Evolutionary conservation across 257 asterid species (phyloP).

Genomic region (Datura wrightii): DNA sequence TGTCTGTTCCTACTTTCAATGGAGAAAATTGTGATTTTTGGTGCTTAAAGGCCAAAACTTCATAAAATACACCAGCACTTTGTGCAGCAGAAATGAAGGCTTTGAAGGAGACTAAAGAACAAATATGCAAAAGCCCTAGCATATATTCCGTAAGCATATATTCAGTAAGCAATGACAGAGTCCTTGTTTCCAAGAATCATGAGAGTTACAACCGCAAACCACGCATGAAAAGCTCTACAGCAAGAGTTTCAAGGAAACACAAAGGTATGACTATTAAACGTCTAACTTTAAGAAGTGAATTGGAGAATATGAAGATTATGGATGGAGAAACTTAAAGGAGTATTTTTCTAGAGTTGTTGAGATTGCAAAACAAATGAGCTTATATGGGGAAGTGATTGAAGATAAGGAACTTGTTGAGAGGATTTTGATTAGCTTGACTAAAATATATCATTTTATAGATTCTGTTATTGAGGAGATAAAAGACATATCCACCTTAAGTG

Average conservation of each 20-base stretch:
- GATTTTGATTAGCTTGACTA: not conserved
- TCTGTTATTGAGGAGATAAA: not conserved
- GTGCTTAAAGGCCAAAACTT: not conserved
- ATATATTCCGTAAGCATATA: not conserved
- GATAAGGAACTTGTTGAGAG: not conserved
- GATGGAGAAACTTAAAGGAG: conserved; percentile 2
- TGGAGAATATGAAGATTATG: not conserved
- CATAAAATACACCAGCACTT: not conserved
- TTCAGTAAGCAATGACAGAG: not conserved
- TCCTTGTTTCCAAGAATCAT: not conserved
- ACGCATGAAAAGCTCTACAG: not conserved
- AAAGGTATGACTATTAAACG: not conserved
- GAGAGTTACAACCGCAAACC: not conserved
- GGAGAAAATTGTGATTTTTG: not conserved
- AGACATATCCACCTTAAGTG: not conserved
- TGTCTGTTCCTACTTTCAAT: not conserved
- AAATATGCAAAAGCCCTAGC: not conserved
- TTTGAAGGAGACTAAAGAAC: not conserved
- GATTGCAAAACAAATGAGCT: not conserved
- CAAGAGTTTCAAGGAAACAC: not conserved
- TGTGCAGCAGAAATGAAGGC: not conserved
- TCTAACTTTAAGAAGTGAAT: not conserved
- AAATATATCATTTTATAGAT: not conserved
- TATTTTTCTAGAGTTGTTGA: conserved; percentile 4
- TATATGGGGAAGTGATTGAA: not conserved